These are phyloP conservation scores for Cytospora piceae DNA, from an alignment of 2,329 filamentous ascomycete genomes.

Conservation along the genomic window DNA sequence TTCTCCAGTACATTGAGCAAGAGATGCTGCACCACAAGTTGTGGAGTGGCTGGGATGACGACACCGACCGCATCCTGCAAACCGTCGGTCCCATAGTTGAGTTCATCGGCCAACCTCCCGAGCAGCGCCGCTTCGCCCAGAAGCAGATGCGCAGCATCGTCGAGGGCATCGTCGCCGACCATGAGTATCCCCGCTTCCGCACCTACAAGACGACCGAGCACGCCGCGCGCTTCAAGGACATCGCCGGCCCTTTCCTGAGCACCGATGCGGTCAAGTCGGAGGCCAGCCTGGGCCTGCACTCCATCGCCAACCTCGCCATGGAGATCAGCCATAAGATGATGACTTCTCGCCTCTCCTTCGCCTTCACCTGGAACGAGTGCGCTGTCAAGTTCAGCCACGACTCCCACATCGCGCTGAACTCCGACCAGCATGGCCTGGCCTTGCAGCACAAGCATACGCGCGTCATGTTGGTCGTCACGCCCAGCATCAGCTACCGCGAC, in stretches of 20 bases:
- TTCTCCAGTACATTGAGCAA: conserved; percentile 42
- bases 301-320: conserved; percentile 47
- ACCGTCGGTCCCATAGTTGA: conserved; percentile 32
- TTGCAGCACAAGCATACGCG: conserved; percentile 56
- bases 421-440: conserved; percentile 44
- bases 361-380: conserved; percentile 51
- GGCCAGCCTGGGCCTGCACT: conserved; percentile 48
- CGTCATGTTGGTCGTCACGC: conserved; percentile 58
- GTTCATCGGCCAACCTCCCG: conserved; percentile 29
- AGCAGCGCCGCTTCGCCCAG: conserved; percentile 43
- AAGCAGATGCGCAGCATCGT: conserved; percentile 43
- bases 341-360: conserved; percentile 42
- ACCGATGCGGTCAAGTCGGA: conserved; percentile 43
- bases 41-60: conserved; percentile 40
- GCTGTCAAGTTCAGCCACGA: conserved; percentile 53
- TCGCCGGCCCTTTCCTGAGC: conserved; percentile 49
- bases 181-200: conserved; percentile 36
- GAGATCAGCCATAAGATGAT: conserved; percentile 53
- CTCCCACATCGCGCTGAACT: conserved; percentile 52
- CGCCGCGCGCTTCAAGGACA: conserved; percentile 38
- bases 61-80: conserved; percentile 34
- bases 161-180: conserved; percentile 38
- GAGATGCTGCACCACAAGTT: conserved; percentile 41
- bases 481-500: conserved; percentile 58
- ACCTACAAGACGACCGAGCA: conserved; percentile 34